phyloP scores from a whole-genome alignment of 2,329 filamentous ascomycete species.

The Lachnellula willkommii region DNA sequence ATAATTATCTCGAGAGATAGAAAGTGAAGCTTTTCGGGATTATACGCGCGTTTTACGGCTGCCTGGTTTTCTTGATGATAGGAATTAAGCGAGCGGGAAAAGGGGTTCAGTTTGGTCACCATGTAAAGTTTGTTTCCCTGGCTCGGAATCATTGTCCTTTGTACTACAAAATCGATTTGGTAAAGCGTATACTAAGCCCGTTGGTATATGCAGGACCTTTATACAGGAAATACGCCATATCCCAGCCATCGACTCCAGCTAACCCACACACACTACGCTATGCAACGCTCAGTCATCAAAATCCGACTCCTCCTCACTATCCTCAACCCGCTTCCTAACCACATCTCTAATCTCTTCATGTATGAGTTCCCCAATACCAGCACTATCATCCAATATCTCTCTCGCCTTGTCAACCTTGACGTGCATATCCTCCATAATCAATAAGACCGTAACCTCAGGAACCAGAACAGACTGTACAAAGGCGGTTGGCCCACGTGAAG shows the following conservation, averaged over 20 bases:
- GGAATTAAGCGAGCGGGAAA: too few relatives aligned
- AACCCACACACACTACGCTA: not conserved
- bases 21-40: too few relatives aligned
- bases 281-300: not conserved
- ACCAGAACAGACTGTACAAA: constrained; percentile 74
- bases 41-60: too few relatives aligned
- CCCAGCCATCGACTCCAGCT: not conserved
- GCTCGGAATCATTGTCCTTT: too few relatives aligned
- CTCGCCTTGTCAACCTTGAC: constrained; percentile 37
- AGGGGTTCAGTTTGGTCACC: too few relatives aligned
- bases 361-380: constrained; percentile 22
- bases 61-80: too few relatives aligned
- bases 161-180: too few relatives aligned
- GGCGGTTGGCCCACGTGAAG: constrained; percentile 58
- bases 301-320: constrained; percentile 28
- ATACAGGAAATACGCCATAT: not conserved
- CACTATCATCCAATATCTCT: constrained; percentile 25
- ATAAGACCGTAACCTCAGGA: constrained; percentile 55
- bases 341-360: constrained; percentile 50
- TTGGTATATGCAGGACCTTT: not conserved
- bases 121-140: too few relatives aligned
- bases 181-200: not conserved
- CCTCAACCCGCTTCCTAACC: constrained; percentile 51
- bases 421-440: constrained; percentile 56
- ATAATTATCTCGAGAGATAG: too few relatives aligned